Evolutionary conservation across 2,329 filamentous ascomycete genomes (phyloP).

Genomic region (Simplicillium aogashimaense): DNA sequence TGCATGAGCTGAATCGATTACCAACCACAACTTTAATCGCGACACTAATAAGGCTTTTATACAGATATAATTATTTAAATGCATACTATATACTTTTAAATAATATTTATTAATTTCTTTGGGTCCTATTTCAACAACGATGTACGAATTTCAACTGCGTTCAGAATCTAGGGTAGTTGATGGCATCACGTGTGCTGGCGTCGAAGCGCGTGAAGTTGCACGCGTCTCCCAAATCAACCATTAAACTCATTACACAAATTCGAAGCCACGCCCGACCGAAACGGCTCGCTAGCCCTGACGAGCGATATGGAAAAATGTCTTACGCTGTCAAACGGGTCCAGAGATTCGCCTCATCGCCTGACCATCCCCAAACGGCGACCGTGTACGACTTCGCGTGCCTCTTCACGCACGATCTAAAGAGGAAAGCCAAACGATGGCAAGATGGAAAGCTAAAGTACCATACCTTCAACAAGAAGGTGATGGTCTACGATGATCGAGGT

Average conservation of each 20-base stretch:
- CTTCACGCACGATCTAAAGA: constrained; percentile 74
- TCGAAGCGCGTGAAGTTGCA: constrained; percentile 1
- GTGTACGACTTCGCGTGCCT: constrained; percentile 80
- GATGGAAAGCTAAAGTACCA: constrained; percentile 84
- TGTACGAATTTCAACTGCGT: too few relatives aligned
- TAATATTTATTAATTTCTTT: too few relatives aligned
- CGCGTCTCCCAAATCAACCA: constrained; percentile 4
- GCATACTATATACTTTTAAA: too few relatives aligned
- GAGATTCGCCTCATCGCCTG: neutral
- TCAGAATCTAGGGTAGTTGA: too few relatives aligned
- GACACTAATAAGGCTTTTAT: too few relatives aligned
- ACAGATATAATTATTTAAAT: too few relatives aligned
- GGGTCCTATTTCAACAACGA: too few relatives aligned
- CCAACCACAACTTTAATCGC: too few relatives aligned
- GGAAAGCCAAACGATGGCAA: constrained; percentile 89
- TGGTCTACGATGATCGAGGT: constrained; percentile 77
- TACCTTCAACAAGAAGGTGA: constrained; percentile 80
- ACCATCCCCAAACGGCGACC: constrained; percentile 51
- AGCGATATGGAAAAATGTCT: constrained; percentile 2
- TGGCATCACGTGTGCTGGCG: constrained; percentile 7
- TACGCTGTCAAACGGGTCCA: constrained; percentile 1
- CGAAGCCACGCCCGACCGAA: constrained; percentile 7
- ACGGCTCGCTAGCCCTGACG: constrained; percentile 4
- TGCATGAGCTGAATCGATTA: too few relatives aligned
- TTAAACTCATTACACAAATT: neutral